A percentile compares a stretch with the other conserved stretches of the same genome.
phyloP scores from a whole-genome alignment of 1,284 basidiomycete genomes.

The Rhodotorula sp. region DNA sequence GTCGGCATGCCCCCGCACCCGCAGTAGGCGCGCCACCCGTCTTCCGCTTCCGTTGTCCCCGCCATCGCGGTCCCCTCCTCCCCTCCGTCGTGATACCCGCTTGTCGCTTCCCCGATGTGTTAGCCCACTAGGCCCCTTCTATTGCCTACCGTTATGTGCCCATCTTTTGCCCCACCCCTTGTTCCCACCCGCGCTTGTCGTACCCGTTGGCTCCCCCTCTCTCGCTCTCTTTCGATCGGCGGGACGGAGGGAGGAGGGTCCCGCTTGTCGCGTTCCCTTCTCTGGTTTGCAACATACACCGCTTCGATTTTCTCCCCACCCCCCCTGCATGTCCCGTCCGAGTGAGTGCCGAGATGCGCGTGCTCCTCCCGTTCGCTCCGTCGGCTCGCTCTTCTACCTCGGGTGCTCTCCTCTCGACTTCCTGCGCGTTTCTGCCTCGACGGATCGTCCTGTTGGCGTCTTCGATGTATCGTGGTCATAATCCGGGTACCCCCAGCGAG shows the following conservation, averaged over 20 bases:
- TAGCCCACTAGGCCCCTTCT: not conserved
- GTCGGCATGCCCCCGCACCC: constrained; percentile 5
- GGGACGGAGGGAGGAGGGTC: not conserved
- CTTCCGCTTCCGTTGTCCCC: not conserved
- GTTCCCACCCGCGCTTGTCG: not conserved
- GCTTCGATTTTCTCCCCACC: not conserved
- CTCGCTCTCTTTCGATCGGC: not conserved
- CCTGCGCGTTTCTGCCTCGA: too few species aligned
- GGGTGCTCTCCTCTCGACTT: too few species aligned
- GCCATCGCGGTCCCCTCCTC: not conserved
- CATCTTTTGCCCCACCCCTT: not conserved
- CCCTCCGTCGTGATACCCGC: not conserved
- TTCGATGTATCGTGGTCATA: too few species aligned
- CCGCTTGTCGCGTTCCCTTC: not conserved
- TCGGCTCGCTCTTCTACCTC: not conserved
- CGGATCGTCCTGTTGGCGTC: too few species aligned
- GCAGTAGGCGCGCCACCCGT: not conserved
- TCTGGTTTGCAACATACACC: not conserved
- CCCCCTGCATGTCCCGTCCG: not conserved
- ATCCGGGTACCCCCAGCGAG: too few species aligned
- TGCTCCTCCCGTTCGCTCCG: not conserved
- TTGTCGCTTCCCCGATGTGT: not conserved
- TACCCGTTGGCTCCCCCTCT: not conserved
- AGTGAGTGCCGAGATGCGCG: not conserved
- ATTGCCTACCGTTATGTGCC: not conserved